These are phyloP conservation scores for Paecilomyces variotii DNA, from an alignment of 2,329 filamentous ascomycete genomes.

Conservation along the genomic window DNA sequence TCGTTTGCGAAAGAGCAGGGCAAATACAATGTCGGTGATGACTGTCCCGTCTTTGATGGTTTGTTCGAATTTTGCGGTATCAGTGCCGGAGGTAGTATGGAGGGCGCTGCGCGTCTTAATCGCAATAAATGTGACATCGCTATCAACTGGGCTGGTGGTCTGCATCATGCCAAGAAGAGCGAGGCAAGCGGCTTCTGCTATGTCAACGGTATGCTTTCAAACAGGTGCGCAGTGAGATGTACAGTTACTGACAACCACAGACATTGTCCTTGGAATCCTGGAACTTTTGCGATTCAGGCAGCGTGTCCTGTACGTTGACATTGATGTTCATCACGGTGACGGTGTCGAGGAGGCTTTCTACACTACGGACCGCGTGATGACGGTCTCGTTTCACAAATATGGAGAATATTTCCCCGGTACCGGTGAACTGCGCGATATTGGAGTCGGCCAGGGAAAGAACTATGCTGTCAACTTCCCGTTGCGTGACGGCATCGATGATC, in stretches of 20 bases:
- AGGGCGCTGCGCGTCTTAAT: constrained; percentile 60
- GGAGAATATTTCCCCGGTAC: constrained; percentile 66
- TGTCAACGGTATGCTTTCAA: constrained; percentile 61
- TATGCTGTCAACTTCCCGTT: constrained; percentile 64
- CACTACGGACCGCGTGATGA: constrained; percentile 65
- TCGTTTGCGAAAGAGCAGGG: constrained; percentile 83
- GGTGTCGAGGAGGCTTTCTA: constrained; percentile 66
- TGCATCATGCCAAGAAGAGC: constrained; percentile 93
- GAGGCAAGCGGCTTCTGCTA: constrained; percentile 97
- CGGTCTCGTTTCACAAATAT: constrained; percentile 64
- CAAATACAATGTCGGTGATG: constrained; percentile 61
- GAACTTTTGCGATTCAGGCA: constrained; percentile 57
- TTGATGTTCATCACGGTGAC: constrained; percentile 60
- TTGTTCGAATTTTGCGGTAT: constrained; percentile 65
- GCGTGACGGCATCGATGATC: constrained; percentile 60
- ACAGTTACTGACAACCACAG: constrained; percentile 27
- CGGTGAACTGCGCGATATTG: constrained; percentile 60
- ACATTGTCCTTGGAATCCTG: constrained; percentile 59
- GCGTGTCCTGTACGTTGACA: constrained; percentile 59
- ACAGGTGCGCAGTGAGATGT: neutral
- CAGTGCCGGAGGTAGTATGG: constrained; percentile 62
- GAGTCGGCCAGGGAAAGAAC: constrained; percentile 59
- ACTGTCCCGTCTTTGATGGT: constrained; percentile 60
- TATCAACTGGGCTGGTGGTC: constrained; percentile 83
- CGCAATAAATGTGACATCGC: constrained; percentile 61